Base-by-base conservation (phyloP, 768 basidiomycete species). In the Trichaptum fuscoviolaceum region DNA sequence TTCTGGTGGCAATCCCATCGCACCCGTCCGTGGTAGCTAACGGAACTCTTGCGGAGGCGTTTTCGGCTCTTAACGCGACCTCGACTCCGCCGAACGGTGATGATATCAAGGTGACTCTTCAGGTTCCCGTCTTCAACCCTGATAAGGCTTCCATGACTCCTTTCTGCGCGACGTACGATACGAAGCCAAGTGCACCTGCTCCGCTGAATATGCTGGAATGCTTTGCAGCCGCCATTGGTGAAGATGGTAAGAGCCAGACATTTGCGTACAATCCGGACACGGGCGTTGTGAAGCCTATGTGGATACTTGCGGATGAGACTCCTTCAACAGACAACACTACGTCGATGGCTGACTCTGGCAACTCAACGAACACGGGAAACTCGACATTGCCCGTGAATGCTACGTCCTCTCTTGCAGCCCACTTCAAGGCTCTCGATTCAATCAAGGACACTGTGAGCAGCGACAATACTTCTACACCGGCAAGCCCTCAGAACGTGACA, bases 121-220 rank as follows among this genome's bases (percentile, higher is more conserved):
- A 79, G 67, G 71, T 81, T 30, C 75, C 79, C 3, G 75, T 87
- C 64, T 82, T 81, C 67, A 75, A 82, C 65, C 74, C 79, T 25
- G 67, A 63, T 9, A 70, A 66, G 12, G 82, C 79, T 0, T 63
- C 70, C 25, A 76, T 78, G 70, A 74, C 77, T 65, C 72, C 76
- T 25, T 85, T 80, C 71, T 92, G 90, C 67, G 85, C 84, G 6
- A 90, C 88, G 5, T 90, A 83, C 71, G 79, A 89, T 68, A 79
- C 85, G 2, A 76, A 79, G 30, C 87, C 87, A 1, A 65, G 77
- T 5, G 69, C 74, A 1, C 78, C 84, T 1, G 78, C 80, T n/a
- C 81, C 84, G 4, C 77, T 91, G 72, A 81, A 79, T 6, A 79
- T 85, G 73, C 74, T 80, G 62, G 72, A 71, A 9, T 91, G 87